phyloP scores from a whole-genome alignment of 2,329 filamentous ascomycete genomes.

The Fusarium protoensiforme region DNA sequence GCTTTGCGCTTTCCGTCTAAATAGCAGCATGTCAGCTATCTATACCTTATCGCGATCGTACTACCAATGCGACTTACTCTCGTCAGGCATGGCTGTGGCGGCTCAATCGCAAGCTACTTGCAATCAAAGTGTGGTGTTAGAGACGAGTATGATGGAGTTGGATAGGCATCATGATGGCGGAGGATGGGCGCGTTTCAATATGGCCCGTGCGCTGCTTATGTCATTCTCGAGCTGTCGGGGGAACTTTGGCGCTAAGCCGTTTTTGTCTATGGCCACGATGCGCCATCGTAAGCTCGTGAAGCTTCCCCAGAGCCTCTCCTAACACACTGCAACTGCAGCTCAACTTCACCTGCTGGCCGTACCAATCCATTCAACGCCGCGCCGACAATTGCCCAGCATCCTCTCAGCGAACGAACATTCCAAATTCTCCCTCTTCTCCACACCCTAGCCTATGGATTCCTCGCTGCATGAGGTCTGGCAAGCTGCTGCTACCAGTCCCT shows the following conservation, averaged over 20 bases:
- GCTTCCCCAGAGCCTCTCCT: constrained; percentile 40
- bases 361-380: constrained; percentile 13
- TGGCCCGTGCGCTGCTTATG: constrained; percentile 47
- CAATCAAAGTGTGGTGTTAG: constrained; percentile 5
- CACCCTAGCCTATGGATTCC: constrained; percentile 72
- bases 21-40: constrained; percentile 4
- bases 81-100: constrained; percentile 38
- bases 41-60: background rate
- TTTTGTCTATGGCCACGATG: constrained; percentile 50
- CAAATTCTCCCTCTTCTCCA: background rate
- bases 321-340: constrained; percentile 24
- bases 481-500: constrained; percentile 88
- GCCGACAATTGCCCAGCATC: background rate
- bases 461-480: constrained; percentile 93
- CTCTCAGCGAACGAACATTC: background rate
- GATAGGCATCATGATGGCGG: constrained; percentile 38
- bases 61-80: constrained; percentile 22
- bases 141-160: constrained; percentile 23
- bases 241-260: constrained; percentile 43
- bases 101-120: constrained; percentile 3
- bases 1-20: constrained; percentile 78
- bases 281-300: constrained; percentile 45
- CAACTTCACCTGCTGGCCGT: constrained; percentile 2
- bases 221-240: constrained; percentile 24
- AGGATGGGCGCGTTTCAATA: constrained; percentile 29